Percentiles rank a stretch among this genome's conserved stretches.
Conservation (phyloP, 192 early-diverging fungal genomes). For the Coemansia sp. region DNA sequence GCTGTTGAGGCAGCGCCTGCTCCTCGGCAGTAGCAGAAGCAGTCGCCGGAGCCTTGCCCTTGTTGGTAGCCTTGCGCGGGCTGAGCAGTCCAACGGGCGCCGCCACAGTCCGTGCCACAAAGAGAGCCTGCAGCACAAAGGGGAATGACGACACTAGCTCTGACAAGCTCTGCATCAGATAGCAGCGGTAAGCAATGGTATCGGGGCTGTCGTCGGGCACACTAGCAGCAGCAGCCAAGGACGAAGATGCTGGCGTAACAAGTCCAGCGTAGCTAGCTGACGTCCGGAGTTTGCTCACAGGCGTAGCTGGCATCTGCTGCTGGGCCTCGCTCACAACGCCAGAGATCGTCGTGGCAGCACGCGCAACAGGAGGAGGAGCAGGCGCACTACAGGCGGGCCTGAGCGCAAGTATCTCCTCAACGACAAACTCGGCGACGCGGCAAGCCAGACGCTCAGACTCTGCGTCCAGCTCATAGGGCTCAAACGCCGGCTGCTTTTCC, state of each 20-base stretch:
- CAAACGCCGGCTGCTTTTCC: slow-evolving; percentile 29
- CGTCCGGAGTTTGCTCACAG: slow-evolving; percentile 19
- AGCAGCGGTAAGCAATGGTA: slow-evolving; percentile 62
- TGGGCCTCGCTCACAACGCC: background rate
- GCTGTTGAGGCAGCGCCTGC: slow-evolving; percentile 3
- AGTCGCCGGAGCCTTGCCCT: slow-evolving; percentile 29
- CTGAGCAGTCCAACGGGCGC: slow-evolving; percentile 11
- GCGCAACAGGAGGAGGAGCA: background rate
- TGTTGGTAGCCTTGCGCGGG: slow-evolving; percentile 34
- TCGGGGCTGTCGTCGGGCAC: slow-evolving; percentile 38
- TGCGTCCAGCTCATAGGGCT: slow-evolving; percentile 38
- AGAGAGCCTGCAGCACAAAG: slow-evolving; percentile 43
- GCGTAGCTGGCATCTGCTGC: slow-evolving; percentile 8
- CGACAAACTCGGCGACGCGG: slow-evolving; percentile 45
- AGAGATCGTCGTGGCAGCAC: slow-evolving; percentile 5
- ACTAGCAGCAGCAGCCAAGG: slow-evolving; percentile 2
- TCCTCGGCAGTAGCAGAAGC: slow-evolving; percentile 8
- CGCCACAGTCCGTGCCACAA: slow-evolving; percentile 31
- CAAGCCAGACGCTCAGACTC: slow-evolving; percentile 49
- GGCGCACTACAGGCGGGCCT: slow-evolving; percentile 16
- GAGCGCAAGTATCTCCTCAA: slow-evolving; percentile 43
- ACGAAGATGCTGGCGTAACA: slow-evolving; percentile 3
- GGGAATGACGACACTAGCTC: slow-evolving; percentile 89
- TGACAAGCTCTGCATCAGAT: slow-evolving; percentile 80
- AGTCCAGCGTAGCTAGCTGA: slow-evolving; percentile 16